Percentiles rank a stretch among this genome's conserved stretches.
phyloP scores from a whole-genome alignment of 2,329 filamentous ascomycete species.

The Verticillium dahliae region DNA sequence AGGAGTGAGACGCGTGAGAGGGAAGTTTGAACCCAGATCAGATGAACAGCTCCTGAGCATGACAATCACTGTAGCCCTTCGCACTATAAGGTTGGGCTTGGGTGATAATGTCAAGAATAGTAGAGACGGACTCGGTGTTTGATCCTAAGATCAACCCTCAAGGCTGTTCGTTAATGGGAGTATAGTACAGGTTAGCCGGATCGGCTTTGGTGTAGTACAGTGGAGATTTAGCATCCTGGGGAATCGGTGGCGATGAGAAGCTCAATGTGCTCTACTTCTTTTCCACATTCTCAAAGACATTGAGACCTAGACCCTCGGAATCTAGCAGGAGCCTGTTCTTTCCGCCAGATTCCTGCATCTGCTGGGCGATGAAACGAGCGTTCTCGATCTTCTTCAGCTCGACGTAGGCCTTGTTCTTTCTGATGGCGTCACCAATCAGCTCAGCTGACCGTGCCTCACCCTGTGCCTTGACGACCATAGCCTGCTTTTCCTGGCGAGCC shows the following conservation, averaged over 20 bases:
- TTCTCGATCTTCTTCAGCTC: conserved; percentile 99
- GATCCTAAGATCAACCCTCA: background rate
- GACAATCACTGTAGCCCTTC: background rate
- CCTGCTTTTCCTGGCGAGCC: conserved; percentile 98
- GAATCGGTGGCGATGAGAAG: background rate
- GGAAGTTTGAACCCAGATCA: no score
- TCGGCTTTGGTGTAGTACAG: conserved; percentile 27
- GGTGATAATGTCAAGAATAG: background rate
- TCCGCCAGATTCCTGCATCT: conserved; percentile 78
- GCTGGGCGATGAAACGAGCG: conserved; percentile 77
- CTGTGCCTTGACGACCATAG: conserved; percentile 95
- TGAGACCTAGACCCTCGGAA: conserved; percentile 81
- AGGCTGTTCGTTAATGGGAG: background rate
- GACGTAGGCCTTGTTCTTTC: conserved; percentile 96
- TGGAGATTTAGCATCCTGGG: conserved; percentile 31
- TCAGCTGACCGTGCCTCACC: conserved; percentile 98
- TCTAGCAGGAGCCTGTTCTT: conserved; percentile 95
- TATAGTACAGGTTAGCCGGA: background rate
- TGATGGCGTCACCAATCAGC: conserved; percentile 97
- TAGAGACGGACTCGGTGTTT: background rate
- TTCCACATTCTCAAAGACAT: conserved; percentile 58
- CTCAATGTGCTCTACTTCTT: conserved; percentile 32
- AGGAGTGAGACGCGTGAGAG: no score
- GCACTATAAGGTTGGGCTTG: background rate
- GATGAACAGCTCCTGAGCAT: no score